phyloP scores from a whole-genome alignment of 352 stramenopile species.

The Globisporangium carolinianum region DNA sequence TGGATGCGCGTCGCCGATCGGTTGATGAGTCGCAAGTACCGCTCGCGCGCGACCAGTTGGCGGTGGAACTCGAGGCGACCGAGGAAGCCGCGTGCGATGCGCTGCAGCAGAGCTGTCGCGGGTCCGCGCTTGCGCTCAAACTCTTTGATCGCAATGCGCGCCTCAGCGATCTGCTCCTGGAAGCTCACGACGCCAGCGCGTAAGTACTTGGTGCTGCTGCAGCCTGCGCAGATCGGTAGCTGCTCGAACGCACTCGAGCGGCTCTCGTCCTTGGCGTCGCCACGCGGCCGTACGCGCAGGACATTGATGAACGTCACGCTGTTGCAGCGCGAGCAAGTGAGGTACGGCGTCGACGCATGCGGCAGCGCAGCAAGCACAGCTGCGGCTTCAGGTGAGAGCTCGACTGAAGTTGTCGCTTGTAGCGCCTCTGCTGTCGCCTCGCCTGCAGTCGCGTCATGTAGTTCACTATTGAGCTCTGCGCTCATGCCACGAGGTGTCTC shows the following conservation, averaged over 20 bases:
- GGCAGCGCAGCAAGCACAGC: conserved; percentile 12
- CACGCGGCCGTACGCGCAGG: conserved; percentile 23
- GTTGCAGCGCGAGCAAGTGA: conserved; percentile 77
- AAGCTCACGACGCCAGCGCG: conserved; percentile 68
- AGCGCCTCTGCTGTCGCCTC: not conserved
- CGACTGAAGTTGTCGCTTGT: not conserved
- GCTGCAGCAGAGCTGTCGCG: conserved; percentile 47
- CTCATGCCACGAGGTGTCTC: not conserved
- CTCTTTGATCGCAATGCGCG: conserved; percentile 50
- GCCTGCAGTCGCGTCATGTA: not conserved
- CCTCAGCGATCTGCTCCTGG: conserved; percentile 67
- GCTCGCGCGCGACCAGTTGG: conserved; percentile 35
- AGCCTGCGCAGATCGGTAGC: conserved; percentile 53
- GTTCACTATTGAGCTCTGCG: not conserved
- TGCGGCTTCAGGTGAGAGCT: conserved; percentile 3
- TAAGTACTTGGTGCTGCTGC: conserved; percentile 60
- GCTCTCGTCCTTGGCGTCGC: conserved; percentile 5
- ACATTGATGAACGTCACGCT: conserved; percentile 72
- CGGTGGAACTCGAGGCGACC: conserved; percentile 45
- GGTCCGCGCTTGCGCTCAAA: conserved; percentile 49
- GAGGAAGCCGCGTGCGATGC: conserved; percentile 57
- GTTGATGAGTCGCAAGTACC: conserved; percentile 47
- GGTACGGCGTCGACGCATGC: conserved; percentile 53
- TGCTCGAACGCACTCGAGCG: conserved; percentile 41
- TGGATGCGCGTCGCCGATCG: conserved; percentile 50